These are phyloP conservation scores for Colletotrichum musicola DNA, from an alignment of 2,329 filamentous ascomycete species.

Conservation along the genomic window DNA sequence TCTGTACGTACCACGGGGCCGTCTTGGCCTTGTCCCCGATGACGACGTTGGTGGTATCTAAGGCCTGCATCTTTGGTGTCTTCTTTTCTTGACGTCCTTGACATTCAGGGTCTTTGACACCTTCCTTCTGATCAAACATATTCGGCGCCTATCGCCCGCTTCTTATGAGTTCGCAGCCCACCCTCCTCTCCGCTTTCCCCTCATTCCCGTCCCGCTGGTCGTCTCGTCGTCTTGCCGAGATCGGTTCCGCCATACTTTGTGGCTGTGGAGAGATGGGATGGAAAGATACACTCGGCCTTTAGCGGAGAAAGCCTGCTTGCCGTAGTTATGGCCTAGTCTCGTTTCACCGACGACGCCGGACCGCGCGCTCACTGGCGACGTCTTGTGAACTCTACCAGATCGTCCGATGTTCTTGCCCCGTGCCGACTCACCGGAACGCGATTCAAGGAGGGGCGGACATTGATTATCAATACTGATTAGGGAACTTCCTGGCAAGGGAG, in stretches of 20 bases:
- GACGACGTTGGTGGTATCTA: background rate
- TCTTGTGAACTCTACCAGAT: conserved; percentile 10
- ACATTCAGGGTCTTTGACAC: background rate
- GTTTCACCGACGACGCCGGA: background rate
- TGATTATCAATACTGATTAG: too few relatives aligned
- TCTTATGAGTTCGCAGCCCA: conserved; percentile 4
- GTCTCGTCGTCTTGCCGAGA: background rate
- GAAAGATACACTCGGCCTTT: too few relatives aligned
- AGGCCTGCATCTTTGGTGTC: conserved; percentile 20
- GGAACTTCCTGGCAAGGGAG: background rate
- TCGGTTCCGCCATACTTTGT: conserved; percentile 1
- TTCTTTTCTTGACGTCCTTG: background rate
- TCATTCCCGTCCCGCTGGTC: too few relatives aligned
- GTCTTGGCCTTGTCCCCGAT: conserved; percentile 30
- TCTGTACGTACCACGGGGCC: conserved; percentile 35
- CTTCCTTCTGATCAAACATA: too few relatives aligned
- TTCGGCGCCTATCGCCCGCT: background rate
- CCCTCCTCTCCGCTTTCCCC: background rate
- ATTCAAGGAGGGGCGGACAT: too few relatives aligned
- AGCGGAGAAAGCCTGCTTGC: background rate
- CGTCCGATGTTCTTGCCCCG: conserved; percentile 1
- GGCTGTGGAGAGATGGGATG: conserved; percentile 1
- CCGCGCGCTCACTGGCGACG: background rate
- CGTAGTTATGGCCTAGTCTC: background rate
- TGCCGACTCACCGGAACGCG: too few relatives aligned